phyloP scores from a whole-genome alignment of 2,329 filamentous ascomycete species.

The Aspergillus neoniger region DNA sequence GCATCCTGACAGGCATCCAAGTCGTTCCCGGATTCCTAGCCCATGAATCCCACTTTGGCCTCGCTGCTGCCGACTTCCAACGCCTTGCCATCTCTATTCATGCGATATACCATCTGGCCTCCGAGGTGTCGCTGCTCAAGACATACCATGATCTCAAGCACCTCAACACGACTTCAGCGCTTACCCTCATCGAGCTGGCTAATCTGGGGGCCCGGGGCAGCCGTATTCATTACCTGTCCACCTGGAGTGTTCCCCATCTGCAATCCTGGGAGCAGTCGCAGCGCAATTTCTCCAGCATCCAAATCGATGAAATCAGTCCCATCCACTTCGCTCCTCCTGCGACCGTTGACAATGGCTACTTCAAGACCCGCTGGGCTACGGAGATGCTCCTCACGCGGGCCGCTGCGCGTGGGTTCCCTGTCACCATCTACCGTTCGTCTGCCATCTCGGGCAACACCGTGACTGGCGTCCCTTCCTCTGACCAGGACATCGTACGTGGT shows the following conservation, averaged over 20 bases:
- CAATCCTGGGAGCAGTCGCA: constrained; percentile 3
- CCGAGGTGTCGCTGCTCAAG: constrained; percentile 2
- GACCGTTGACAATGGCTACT: constrained; percentile 1
- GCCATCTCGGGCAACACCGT: neutral
- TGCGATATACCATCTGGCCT: constrained; percentile 1
- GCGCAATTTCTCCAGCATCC: neutral
- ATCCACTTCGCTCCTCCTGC: neutral
- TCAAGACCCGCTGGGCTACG: constrained; percentile 6
- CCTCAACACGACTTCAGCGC: neutral
- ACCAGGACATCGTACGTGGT: constrained; percentile 2
- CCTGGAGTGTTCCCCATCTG: constrained; percentile 7
- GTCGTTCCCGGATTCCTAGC: neutral
- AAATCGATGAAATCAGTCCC: neutral
- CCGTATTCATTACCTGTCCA: constrained; percentile 7
- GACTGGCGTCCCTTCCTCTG: neutral
- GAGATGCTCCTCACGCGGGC: constrained; percentile 1
- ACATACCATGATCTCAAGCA: neutral
- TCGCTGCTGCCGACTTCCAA: neutral
- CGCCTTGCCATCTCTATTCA: neutral
- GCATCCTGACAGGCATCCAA: neutral
- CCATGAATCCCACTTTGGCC: neutral
- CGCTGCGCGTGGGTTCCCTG: constrained; percentile 1
- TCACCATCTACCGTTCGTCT: constrained; percentile 6
- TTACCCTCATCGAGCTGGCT: constrained; percentile 1
- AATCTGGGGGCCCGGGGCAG: neutral